Base-by-base conservation (phyloP, 768 basidiomycete species). In the Clathrus columnatus region DNA sequence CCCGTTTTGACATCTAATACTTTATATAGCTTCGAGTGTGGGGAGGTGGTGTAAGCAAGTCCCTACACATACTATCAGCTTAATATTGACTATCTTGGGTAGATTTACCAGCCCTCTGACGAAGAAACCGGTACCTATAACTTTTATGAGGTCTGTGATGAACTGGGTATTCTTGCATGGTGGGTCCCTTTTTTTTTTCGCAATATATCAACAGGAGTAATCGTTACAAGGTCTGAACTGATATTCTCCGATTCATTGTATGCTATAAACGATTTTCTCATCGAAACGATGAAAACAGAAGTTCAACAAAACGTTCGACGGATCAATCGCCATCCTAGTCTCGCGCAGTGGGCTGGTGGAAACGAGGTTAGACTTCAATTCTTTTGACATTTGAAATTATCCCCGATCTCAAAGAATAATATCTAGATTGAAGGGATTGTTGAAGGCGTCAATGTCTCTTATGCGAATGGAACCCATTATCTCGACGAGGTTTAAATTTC, bases 151-250 rank as follows among this genome's bases (percentile, higher is more conserved):
- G 61, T 78, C 21, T 82, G 80, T 62, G 80, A 83, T 62, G 79
- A 81, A 59, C 70, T 83, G 0, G 80, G 81, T 6, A 79, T 82
- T 58, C 67, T 83, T 47, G 79, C 74, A 1, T 82, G 81, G 81
- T 54, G 21, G 4, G 52, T 44, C 8, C 5, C 21, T 27, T 46
- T 24, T 23, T 10, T 11, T 54, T 17, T 8, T 17, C 16, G 8
- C 24, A 20, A 6, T 36, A 7, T 6, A 18, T 54, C 18, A 5
- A 8, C 21, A 26, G 45, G 21, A 1, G 7, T 18, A 26, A 4
- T 23, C 44, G 17, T 16, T 36, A 32, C 16, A 28, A 54, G 52
- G 52, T 79, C 79, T 1, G 81, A 83, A 60, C 73, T 81, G 51
- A 79, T 79, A 50, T 82, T 81, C 66, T 80, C 80, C 0, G 80